These are phyloP conservation scores for Trichoderma sp. DNA, from an alignment of 2,329 filamentous ascomycete species.

Conservation along the genomic window DNA sequence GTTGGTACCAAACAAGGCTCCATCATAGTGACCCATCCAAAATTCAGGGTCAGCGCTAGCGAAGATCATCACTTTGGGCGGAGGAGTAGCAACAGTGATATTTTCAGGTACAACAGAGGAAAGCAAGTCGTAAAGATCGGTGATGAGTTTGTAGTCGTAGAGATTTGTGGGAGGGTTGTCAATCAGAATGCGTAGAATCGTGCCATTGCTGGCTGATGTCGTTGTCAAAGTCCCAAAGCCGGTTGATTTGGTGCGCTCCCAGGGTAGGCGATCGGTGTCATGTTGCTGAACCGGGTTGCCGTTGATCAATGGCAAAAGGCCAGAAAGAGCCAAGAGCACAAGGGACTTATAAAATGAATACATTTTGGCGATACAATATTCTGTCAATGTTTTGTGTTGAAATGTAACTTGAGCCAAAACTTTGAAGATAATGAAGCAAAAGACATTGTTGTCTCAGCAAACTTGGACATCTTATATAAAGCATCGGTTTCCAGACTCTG, in stretches of 20 bases:
- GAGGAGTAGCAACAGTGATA: not conserved
- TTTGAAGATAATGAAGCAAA: not conserved
- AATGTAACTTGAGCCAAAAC: not conserved
- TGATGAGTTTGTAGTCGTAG: not conserved
- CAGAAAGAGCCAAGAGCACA: not conserved
- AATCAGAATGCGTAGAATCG: not conserved
- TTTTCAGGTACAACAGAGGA: not conserved
- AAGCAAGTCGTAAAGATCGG: not conserved
- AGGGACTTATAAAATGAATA: not conserved
- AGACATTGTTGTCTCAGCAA: too few relatives aligned
- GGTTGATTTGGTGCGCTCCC: not conserved
- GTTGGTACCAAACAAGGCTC: not conserved
- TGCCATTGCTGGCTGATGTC: not conserved
- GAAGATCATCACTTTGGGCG: not conserved
- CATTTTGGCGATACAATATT: rapidly evolving
- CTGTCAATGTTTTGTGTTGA: rapidly evolving
- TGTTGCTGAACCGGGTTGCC: not conserved
- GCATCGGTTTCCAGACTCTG: rapidly evolving
- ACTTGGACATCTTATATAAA: not conserved
- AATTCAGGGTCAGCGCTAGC: not conserved
- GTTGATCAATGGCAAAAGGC: not conserved
- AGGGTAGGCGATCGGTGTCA: not conserved
- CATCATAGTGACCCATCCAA: not conserved
- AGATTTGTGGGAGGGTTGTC: not conserved
- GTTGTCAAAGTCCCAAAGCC: not conserved